Evolutionary conservation across 345 rosid species (phyloP), one percentile per base, ranked within the genome.

Genomic region (Euclidium syriacum): DNA sequence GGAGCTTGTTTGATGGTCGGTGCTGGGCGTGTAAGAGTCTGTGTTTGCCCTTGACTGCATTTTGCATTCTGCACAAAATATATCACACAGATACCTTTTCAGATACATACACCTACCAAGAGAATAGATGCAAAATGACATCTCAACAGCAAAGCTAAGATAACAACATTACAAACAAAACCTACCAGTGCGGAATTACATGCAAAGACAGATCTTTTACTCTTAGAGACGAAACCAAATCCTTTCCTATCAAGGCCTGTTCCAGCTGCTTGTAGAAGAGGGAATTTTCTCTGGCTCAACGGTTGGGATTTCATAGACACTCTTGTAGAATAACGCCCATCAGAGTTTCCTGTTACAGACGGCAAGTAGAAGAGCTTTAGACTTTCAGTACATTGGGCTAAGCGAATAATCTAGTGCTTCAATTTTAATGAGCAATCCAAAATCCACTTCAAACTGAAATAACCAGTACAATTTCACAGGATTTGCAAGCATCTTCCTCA

Each of bases 1-100:
- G 92, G 98, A 63, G 92, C 88, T 77, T 78, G 78, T 41, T 90
- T 86, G 55, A 88, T 83, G 34, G 95, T 86, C 33, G 82, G 92
- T 22, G 90, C 77, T 67, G 88, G 70, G 4, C 77, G 79, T 0
- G 86, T 77, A 51, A 91, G 34, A 3, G 98, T 91, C 67, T 91
- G 95, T 41, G 96, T 88, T 65, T 88, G 92, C 62, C 90, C 95
- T 17, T 78, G 77, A 16, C 83, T 81, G 66, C 88, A 84, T 70
- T 76, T 79, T 40, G 86, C 70, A 72, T 74, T 80, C 90, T 88
- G 78, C 81, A 69, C 17, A 51, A 49, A 57, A 52, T 14, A 25
- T 11, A 56, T 15, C 43, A 64, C 26, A 6, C 49, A 55, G 48
- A 30, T 27, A 33, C 34, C 15, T 30, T 17, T 20, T 26, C 12